Evolutionary conservation across 495 filamentous ascomycete genomes (phyloP), one percentile per base, ranked within the genome.

Genomic region (Aspergillus campestris): DNA sequence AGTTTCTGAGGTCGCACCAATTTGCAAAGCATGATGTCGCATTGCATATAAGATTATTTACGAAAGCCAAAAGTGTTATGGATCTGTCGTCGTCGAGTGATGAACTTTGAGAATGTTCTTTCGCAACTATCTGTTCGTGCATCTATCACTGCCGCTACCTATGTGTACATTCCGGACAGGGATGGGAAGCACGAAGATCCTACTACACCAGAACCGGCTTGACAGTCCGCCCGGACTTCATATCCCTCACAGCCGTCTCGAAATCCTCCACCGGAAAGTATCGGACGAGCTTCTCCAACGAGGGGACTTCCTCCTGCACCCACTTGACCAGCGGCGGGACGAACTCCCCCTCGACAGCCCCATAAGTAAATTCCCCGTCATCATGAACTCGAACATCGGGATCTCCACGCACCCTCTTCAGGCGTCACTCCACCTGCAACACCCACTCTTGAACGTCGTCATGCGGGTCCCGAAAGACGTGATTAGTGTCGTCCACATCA

Each of bases 1-100:
- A 87, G 82, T 57, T 92, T 95, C 57, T 96, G 18, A 24, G 18
- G 2, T 24, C 18, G 4, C 1, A 24, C 18, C 18, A 24, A 24
- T 4, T 24, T 24, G 18, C 4, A 4, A 24, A 24, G 1, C 18
- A 24, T 24, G 18, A 2, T 24, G 18, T 24, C 18, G 18, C 18
- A 24, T 24, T 24, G 18, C 18, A 24, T 4, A 24, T 24, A 24
- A 24, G 2, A 4, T 24, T 24, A 24, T 4, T 24, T 4, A 24
- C 18, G 18, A 24, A 24, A 24, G 18, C 18, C 18, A 24, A 24
- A 24, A 24, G 18, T 24, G 4, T 24, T 24, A 4, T 24, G 18
- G 18, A 24, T 24, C 4, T 24, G n/a, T n/a, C n/a, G n/a, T n/a
- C n/a, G n/a, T n/a, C n/a, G n/a, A n/a, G n/a, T n/a, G n/a, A n/a